These are phyloP conservation scores for Mrakia frigida DNA, from an alignment of 768 basidiomycete genomes.

Conservation along the genomic window DNA sequence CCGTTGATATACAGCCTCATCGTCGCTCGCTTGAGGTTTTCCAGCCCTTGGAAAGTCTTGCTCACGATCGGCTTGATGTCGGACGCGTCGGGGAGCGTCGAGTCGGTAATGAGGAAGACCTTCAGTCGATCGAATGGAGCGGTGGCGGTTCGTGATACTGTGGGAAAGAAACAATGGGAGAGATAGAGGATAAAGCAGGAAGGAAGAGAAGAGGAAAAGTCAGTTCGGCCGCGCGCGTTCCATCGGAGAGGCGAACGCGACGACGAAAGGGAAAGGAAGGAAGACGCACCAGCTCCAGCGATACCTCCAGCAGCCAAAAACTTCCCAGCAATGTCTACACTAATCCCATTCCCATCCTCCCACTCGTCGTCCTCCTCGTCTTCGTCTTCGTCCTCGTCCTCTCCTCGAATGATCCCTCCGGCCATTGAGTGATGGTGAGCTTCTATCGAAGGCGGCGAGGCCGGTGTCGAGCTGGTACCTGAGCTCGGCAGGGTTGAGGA, in stretches of 20 bases:
- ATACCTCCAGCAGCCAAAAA: constrained; percentile 91
- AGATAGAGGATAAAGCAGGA: not conserved
- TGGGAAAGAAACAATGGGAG: not conserved
- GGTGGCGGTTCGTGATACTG: constrained; percentile 92
- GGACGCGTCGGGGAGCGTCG: constrained; percentile 15
- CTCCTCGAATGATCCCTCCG: constrained; percentile 45
- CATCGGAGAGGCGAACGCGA: not conserved
- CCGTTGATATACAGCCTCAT: constrained; percentile 81
- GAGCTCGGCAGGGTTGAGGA: not conserved
- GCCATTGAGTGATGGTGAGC: constrained; percentile 37
- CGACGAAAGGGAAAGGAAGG: not conserved
- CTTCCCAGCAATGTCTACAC: constrained; percentile 68
- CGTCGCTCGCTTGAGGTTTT: constrained; percentile 63
- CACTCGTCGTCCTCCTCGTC: constrained; percentile 51
- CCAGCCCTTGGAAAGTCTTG: constrained; percentile 13
- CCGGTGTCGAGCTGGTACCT: not conserved
- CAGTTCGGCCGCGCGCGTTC: not conserved
- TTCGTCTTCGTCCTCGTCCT: constrained; percentile 41
- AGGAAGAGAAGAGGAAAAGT: not conserved
- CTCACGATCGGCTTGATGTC: not conserved
- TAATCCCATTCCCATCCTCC: constrained; percentile 59
- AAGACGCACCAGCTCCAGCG: constrained; percentile 76
- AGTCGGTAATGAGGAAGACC: constrained; percentile 80
- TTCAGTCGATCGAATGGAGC: constrained; percentile 97
- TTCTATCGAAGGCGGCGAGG: not conserved